Percentiles rank a stretch among this genome's conserved stretches.
phyloP scores from a whole-genome alignment of 148 eudicot genomes.

The Arctostaphylos glauca region DNA sequence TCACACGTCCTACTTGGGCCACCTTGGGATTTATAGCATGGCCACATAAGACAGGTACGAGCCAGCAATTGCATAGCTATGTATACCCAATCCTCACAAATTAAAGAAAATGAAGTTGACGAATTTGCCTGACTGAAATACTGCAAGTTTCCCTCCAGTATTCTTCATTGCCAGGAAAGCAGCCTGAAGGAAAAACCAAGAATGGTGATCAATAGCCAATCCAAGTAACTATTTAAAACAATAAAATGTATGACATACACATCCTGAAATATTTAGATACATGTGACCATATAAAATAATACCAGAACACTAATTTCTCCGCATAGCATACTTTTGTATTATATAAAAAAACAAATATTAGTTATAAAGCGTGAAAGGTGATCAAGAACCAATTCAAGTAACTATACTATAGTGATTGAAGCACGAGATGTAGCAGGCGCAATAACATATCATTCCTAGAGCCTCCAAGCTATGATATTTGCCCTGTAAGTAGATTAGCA shows the following conservation, averaged over 20 bases:
- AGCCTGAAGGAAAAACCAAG: conserved; percentile 51
- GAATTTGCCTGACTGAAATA: conserved; percentile 82
- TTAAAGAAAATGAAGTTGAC: background rate
- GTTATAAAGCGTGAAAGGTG: background rate
- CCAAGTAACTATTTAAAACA: background rate
- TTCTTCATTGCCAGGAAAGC: conserved; percentile 95
- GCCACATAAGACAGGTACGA: background rate
- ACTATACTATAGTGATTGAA: background rate
- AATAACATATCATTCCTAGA: background rate
- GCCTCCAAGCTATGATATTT: background rate
- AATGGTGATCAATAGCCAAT: conserved; percentile 2
- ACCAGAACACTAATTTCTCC: background rate
- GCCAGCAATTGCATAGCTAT: background rate
- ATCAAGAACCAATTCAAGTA: background rate
- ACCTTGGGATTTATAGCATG: background rate
- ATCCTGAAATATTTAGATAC: background rate
- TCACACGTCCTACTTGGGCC: too few species aligned
- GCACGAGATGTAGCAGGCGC: background rate
- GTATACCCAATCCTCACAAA: background rate
- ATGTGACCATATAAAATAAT: background rate
- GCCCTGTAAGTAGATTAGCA: background rate
- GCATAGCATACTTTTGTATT: background rate
- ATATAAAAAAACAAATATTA: background rate
- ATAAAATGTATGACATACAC: background rate
- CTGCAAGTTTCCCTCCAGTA: conserved; percentile 92